A percentile compares a stretch with the other conserved stretches of the same genome.
These are phyloP conservation scores for Cyclostephanos tholiformis DNA, from an alignment of 108 stramenopile species.

Conservation along the genomic window DNA sequence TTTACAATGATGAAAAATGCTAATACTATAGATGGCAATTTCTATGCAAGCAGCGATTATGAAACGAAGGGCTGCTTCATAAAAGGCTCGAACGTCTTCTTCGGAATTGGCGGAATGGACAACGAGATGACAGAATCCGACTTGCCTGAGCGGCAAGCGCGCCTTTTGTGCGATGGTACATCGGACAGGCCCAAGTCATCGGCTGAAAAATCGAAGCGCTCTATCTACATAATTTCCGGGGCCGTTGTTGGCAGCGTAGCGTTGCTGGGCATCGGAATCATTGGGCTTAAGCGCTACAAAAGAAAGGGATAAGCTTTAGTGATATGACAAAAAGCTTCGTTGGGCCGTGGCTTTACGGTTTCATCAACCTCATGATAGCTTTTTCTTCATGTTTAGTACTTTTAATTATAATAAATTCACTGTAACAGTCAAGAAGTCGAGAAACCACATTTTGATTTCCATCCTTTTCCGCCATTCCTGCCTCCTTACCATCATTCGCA, in stretches of 20 bases:
- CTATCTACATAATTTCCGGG: neutral
- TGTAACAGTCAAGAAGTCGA: neutral
- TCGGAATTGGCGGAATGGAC: slow-evolving; percentile 8
- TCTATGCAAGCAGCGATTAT: neutral
- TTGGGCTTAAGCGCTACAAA: neutral
- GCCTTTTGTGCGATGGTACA: slow-evolving; percentile 12
- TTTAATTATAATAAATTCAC: too few species aligned
- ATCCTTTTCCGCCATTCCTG: neutral
- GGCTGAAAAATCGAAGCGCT: neutral
- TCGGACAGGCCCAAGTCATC: neutral
- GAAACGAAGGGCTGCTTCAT: slow-evolving; percentile 14
- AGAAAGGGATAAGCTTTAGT: neutral
- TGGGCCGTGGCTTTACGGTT: too few species aligned
- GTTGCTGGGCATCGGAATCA: neutral
- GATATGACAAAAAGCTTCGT: too few species aligned
- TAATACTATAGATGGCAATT: neutral
- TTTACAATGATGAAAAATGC: slow-evolving; percentile 1
- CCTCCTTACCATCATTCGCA: neutral
- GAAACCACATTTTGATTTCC: neutral
- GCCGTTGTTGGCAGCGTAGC: neutral
- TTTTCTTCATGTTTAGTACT: too few species aligned
- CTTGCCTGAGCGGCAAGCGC: slow-evolving; percentile 15
- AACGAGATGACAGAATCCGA: slow-evolving; percentile 4
- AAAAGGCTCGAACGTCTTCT: slow-evolving; percentile 4
- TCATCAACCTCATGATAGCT: too few species aligned